Percentiles rank a stretch among this genome's conserved stretches.
Conservation (phyloP, 768 basidiomycete species). For the Royoungia palumana region DNA sequence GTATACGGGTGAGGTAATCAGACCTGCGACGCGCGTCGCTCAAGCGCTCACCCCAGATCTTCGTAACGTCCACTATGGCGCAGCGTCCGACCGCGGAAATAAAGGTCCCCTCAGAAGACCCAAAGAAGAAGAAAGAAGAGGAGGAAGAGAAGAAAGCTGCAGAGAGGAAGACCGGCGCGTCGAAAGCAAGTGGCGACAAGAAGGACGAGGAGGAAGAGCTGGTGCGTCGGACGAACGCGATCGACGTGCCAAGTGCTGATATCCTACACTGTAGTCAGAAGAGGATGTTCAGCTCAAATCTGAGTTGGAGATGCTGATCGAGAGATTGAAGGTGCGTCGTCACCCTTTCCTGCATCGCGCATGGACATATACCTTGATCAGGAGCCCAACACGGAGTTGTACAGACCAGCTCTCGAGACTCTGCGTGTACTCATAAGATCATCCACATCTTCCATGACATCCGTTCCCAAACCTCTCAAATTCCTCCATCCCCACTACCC, state of each 20-base stretch:
- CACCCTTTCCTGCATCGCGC: conserved; percentile 1
- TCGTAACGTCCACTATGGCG: conserved; percentile 44
- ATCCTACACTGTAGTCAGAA: conserved; percentile 60
- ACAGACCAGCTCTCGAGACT: conserved; percentile 89
- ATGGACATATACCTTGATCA: conserved; percentile 33
- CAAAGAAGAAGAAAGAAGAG: conserved; percentile 60
- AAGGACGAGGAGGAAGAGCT: conserved; percentile 67
- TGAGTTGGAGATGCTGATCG: conserved; percentile 96
- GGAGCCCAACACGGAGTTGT: conserved; percentile 86
- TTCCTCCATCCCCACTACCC: conserved; percentile 95
- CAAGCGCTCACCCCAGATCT: not conserved
- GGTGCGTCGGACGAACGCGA: conserved; percentile 47
- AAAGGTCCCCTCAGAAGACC: conserved; percentile 68
- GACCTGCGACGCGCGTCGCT: conserved; percentile 36
- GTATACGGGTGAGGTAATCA: no score
- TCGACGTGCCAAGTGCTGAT: conserved; percentile 9
- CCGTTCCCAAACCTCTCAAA: conserved; percentile 97
- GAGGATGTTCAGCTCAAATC: conserved; percentile 91
- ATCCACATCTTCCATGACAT: conserved; percentile 98
- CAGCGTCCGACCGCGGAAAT: conserved; percentile 58
- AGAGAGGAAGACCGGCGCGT: conserved; percentile 54
- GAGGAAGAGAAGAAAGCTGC: conserved; percentile 38
- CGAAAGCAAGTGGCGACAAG: conserved; percentile 53
- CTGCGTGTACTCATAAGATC: conserved; percentile 91
- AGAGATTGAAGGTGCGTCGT: conserved; percentile 75